phyloP scores from a whole-genome alignment of 441 rosid species.

The Erodium texanum region DNA sequence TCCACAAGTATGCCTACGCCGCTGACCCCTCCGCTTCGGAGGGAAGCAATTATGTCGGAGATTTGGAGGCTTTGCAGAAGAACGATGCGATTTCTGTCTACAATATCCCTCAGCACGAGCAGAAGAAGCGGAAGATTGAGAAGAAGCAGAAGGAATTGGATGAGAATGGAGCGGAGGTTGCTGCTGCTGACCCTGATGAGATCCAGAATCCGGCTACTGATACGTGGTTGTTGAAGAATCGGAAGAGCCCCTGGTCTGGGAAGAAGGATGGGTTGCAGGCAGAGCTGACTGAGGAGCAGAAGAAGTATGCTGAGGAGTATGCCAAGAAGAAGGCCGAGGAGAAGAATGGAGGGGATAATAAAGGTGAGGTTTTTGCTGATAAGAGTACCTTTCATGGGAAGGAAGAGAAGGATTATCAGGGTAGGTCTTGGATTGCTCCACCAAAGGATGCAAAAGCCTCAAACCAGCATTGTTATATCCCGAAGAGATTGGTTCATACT shows the following conservation, averaged over 20 bases:
- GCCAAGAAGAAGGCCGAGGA: constrained; percentile 93
- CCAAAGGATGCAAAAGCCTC: constrained; percentile 93
- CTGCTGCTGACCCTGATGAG: constrained; percentile 9
- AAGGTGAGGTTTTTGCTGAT: constrained; percentile 70
- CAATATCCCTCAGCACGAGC: constrained; percentile 74
- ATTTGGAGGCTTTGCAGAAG: constrained; percentile 51
- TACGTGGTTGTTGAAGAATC: constrained; percentile 70
- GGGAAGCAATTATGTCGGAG: constrained; percentile 70
- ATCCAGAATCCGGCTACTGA: constrained; percentile 71
- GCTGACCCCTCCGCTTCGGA: constrained; percentile 61
- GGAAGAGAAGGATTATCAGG: constrained; percentile 94
- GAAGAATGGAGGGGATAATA: constrained; percentile 45
- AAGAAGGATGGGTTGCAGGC: constrained; percentile 76
- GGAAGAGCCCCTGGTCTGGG: constrained; percentile 94
- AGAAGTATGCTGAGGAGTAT: constrained; percentile 87
- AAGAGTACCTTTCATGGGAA: constrained; percentile 96
- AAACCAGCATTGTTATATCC: constrained; percentile 90
- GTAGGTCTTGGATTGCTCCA: constrained; percentile 91
- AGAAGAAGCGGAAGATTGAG: constrained; percentile 68
- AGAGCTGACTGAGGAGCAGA: constrained; percentile 93
- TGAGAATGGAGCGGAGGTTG: constrained; percentile 20
- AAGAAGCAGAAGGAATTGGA: constrained; percentile 35
- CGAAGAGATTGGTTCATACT: constrained; percentile 84
- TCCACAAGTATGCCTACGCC: constrained; percentile 79
- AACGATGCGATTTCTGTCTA: constrained; percentile 77